phyloP scores from a whole-genome alignment of 129 eudicot genomes.

The Smallanthus sonchifolius region DNA sequence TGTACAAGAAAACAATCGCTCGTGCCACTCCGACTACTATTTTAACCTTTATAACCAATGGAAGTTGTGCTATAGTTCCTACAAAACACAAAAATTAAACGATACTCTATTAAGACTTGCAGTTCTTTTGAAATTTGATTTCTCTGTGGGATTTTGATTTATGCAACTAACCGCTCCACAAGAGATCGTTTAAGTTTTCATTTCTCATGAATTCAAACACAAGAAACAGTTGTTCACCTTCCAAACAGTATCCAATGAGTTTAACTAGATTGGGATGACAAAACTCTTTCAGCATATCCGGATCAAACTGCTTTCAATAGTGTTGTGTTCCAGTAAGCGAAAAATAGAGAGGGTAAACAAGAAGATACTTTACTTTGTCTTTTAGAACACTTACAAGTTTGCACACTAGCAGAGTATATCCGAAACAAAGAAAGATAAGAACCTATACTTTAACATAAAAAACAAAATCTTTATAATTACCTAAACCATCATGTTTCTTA shows the following conservation, averaged over 20 bases:
- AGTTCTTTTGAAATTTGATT: neutral
- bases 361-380: neutral
- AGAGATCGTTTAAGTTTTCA: neutral
- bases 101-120: neutral
- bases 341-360: neutral
- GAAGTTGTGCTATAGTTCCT: neutral
- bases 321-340: neutral
- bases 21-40: neutral
- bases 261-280: neutral
- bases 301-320: neutral
- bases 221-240: conserved; percentile 8
- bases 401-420: too few species aligned
- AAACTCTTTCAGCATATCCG: neutral
- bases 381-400: neutral
- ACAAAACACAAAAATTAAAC: neutral
- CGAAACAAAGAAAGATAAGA: too few species aligned
- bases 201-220: neutral
- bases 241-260: conserved; percentile 3
- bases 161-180: neutral
- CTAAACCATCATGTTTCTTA: conserved; percentile 34
- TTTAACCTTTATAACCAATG: neutral
- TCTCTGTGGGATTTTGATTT: neutral
- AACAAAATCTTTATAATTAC: too few species aligned
- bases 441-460: too few species aligned
- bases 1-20: neutral